Base-by-base conservation (phyloP, 768 basidiomycete genomes). In the Agaricus blazei region DNA sequence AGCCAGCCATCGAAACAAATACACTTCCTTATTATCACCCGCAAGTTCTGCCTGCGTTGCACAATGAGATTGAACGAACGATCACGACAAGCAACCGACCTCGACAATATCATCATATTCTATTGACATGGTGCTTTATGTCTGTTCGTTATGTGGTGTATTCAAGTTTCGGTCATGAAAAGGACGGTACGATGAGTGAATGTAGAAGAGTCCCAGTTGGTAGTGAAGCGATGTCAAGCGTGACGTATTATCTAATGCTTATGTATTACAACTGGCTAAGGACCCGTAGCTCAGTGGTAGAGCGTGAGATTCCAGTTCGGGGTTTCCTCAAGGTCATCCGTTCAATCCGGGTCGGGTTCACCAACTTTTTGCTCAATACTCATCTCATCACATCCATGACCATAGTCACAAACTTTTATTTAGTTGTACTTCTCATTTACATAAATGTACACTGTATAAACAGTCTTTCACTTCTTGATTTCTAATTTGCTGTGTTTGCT, bases 1-100 rank as follows among this genome's bases (percentile, higher is more conserved):
- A 6, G 84, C 81, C 9, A 94, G 76, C 89, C 91, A 96, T 63
- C 88, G 87, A 63, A 94, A 88, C 14, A 94, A 68, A 63, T 90
- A 89, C 49, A 93, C 78, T 59, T 92, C 90, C 12, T 84, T 88
- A 68, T 86, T 85, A 55, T 93, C 92, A 40, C 80, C 83, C 3
- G 78, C 68, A 26, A 91, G 69, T 64, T 87, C 83, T 9, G 82
- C 75, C 91, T 93, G 43, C 31, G 27, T 23, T 28, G 14, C 19
- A 29, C 14, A 27, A 48, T 29, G 37, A 24, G 46, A 42, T 9
- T 28, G 26, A 11, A 31, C 51, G 44, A 15, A 12, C 31, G 9
- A 41, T 28, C 8, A 19, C 26, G 19, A 47, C 23, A n/a, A 15
- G 9, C n/a, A 14, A 36, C 53, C 15, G 26, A 54, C 53, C 53